Conservation (phyloP, 2,329 filamentous ascomycete genomes). For the Clonostachys solani region DNA sequence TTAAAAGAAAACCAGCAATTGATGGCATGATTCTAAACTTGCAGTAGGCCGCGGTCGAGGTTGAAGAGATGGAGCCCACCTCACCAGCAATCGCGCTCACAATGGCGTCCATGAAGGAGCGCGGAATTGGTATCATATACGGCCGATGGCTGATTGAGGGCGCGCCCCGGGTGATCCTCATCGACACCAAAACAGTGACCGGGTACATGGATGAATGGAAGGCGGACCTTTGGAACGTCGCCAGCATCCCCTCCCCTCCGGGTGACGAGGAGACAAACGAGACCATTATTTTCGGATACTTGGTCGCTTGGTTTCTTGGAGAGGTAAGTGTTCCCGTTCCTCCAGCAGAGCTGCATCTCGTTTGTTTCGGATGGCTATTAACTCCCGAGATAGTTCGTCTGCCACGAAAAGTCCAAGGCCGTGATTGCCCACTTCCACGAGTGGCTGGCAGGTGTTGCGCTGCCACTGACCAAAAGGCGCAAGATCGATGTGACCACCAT, state of each 20-base stretch:
- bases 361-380: slow-evolving; percentile 2
- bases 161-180: slow-evolving; percentile 86
- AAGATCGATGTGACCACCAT: slow-evolving; percentile 97
- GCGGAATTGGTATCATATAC: slow-evolving; percentile 86
- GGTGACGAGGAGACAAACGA: slow-evolving; percentile 95
- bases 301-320: slow-evolving; percentile 96
- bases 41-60: slow-evolving; percentile 88
- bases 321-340: slow-evolving; percentile 58
- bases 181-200: slow-evolving; percentile 93
- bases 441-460: slow-evolving; percentile 91
- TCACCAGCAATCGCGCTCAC: slow-evolving; percentile 75
- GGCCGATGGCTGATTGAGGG: slow-evolving; percentile 98
- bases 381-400: slow-evolving; percentile 66
- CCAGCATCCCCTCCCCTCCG: slow-evolving; percentile 89
- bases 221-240: slow-evolving; percentile 86
- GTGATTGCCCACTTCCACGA: slow-evolving; percentile 99
- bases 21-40: background rate
- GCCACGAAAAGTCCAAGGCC: slow-evolving; percentile 84
- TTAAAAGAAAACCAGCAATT: background rate
- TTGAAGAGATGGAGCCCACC: slow-evolving; percentile 85
- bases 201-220: slow-evolving; percentile 95
- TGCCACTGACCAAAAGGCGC: slow-evolving; percentile 88
- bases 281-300: slow-evolving; percentile 93
- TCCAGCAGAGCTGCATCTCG: background rate
- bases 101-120: slow-evolving; percentile 88